These are phyloP conservation scores for Phytophthora megakarya DNA, from an alignment of 352 stramenopile species.

Conservation along the genomic window DNA sequence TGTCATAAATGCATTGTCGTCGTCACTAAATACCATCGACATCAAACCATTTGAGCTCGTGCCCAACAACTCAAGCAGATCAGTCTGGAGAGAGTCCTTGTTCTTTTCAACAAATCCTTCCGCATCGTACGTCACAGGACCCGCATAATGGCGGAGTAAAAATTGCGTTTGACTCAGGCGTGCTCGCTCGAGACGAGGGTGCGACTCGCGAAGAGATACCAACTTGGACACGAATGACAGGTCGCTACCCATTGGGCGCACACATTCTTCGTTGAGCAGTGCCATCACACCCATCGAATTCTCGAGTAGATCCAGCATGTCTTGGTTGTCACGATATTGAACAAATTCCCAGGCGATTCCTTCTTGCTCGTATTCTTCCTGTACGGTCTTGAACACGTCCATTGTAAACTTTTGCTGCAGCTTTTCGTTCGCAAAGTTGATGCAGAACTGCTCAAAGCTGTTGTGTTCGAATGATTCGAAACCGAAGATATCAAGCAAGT, in stretches of 20 bases:
- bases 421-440: constrained; percentile 96
- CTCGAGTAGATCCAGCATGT: constrained; percentile 90
- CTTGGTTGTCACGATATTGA: constrained; percentile 90
- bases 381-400: constrained; percentile 88
- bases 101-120: constrained; percentile 90
- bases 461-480: constrained; percentile 96
- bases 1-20: constrained; percentile 56
- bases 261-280: constrained; percentile 92
- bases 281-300: constrained; percentile 90
- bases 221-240: constrained; percentile 90
- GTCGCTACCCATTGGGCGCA: constrained; percentile 88
- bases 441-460: constrained; percentile 96
- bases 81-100: constrained; percentile 82
- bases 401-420: constrained; percentile 92
- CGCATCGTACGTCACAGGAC: constrained; percentile 79
- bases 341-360: constrained; percentile 81
- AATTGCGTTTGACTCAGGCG: constrained; percentile 80
- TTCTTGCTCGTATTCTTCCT: constrained; percentile 83
- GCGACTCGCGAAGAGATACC: constrained; percentile 76
- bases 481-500: constrained; percentile 97
- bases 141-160: constrained; percentile 83
- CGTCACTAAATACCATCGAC: constrained; percentile 69
- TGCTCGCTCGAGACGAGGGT: constrained; percentile 80
- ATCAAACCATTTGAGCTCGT: constrained; percentile 79
- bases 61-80: constrained; percentile 72